These are phyloP conservation scores for Annona cherimola DNA, from an alignment of 164 flowering plant genomes.

Conservation along the genomic window DNA sequence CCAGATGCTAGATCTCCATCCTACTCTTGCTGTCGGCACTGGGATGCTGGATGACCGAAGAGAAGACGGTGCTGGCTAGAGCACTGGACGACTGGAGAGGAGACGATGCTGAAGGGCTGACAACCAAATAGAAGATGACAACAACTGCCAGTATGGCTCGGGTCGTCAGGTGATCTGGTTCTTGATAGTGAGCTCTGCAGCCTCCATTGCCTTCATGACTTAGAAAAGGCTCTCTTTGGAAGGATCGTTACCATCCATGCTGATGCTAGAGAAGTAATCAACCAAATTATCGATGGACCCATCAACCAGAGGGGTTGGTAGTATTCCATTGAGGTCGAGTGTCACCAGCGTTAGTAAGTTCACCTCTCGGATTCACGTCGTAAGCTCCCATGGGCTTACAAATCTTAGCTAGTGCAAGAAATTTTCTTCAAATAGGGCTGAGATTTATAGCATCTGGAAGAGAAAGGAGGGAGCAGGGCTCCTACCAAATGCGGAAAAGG, in stretches of 20 bases:
- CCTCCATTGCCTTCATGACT: constrained; percentile 80
- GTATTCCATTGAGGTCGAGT: constrained; percentile 18
- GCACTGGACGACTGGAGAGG: no score
- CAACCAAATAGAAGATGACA: no score
- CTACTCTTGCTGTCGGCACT: no score
- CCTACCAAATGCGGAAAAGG: no score
- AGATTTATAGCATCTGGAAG: not conserved
- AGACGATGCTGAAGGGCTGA: no score
- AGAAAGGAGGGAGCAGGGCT: not conserved
- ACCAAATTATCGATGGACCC: constrained; percentile 42
- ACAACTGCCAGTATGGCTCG: no score
- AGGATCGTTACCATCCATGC: constrained; percentile 22
- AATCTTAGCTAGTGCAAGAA: not conserved
- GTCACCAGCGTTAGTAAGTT: constrained; percentile 10
- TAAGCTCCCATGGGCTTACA: constrained; percentile 18
- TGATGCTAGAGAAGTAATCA: constrained; percentile 39
- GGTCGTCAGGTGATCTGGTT: no score
- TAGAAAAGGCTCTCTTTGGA: constrained; percentile 34
- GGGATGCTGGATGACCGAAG: no score
- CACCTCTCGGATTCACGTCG: constrained; percentile 10
- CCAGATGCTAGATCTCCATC: no score
- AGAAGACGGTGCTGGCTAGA: no score
- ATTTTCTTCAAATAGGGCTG: not conserved
- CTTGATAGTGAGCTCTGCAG: constrained; percentile 67
- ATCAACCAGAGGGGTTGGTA: constrained; percentile 32